phyloP scores from a whole-genome alignment of 1,139 yeast species.

The Petasospora fabianii region DNA sequence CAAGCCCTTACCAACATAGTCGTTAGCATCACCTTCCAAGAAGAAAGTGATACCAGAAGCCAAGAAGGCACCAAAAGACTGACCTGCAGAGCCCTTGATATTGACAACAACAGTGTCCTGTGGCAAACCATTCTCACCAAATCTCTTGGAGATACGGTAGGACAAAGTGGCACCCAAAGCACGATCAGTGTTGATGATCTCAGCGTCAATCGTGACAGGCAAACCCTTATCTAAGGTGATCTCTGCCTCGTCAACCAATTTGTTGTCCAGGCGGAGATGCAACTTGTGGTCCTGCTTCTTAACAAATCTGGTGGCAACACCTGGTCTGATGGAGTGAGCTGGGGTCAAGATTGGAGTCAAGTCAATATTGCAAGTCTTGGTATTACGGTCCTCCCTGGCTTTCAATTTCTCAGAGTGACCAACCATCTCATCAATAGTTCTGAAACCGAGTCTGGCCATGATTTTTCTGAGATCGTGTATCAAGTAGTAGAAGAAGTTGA shows the following conservation, averaged over 20 bases:
- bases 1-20: slow-evolving; percentile 95
- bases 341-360: slow-evolving; percentile 93
- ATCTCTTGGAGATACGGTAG: slow-evolving; percentile 86
- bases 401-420: slow-evolving; percentile 90
- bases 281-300: slow-evolving; percentile 93
- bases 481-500: slow-evolving; percentile 93
- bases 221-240: slow-evolving; percentile 88
- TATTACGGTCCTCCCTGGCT: slow-evolving; percentile 83
- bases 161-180: slow-evolving; percentile 93
- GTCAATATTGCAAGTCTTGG: slow-evolving; percentile 90
- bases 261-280: slow-evolving; percentile 91
- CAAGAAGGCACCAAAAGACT: slow-evolving; percentile 95
- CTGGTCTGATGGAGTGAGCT: slow-evolving; percentile 96
- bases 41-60: slow-evolving; percentile 96
- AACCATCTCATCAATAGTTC: slow-evolving; percentile 96
- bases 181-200: slow-evolving; percentile 93
- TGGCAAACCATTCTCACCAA: slow-evolving; percentile 92
- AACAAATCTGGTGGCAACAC: slow-evolving; percentile 90
- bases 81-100: slow-evolving; percentile 93
- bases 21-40: slow-evolving; percentile 96
- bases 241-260: slow-evolving; percentile 93
- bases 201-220: slow-evolving; percentile 91
- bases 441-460: slow-evolving; percentile 93
- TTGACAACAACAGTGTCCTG: slow-evolving; percentile 95
- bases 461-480: slow-evolving; percentile 87